Base-by-base conservation (phyloP, 2,329 filamentous ascomycete species). In the Colletotrichum sp. region DNA sequence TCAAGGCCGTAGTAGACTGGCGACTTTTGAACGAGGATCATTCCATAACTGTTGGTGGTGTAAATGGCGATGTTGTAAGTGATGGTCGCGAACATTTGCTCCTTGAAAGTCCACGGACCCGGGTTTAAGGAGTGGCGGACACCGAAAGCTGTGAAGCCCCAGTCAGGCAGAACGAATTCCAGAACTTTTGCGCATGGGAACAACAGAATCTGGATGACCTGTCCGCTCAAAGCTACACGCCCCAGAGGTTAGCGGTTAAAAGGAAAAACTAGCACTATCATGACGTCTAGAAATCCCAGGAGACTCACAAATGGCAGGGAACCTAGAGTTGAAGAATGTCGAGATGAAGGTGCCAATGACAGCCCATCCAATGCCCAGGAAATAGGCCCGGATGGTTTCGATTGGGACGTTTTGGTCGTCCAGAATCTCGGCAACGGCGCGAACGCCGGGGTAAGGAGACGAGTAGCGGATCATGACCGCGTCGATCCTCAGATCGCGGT, bases 141-240 rank as follows among this genome's bases (percentile, higher is more conserved):
- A 12, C 80, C 81, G 39, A 83, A 83, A 7, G 89, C 68, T 1
- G 83, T 86, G 71, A 90, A 74, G 6, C 86, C 85, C 82, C 85
- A 87, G 68, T 87, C 85, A 0, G 89, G 89, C 1, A 90, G 78
- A 16, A 83, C 77, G 55, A 78, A 84, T 15, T 87, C 87, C 39
- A 89, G 82, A 9, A 85, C 81, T 57, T 86, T 86, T 7, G 85
- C 89, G 25, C 87, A 84, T 0, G 89, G 89, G 22, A 83, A 89
- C 0, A 89, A 82, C 5, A 89, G 81, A 57, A 89, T 86, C 79
- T 89, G 87, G 66, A 86, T 84, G 8, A 87, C 85, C 11, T 82
- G 81, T 8, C 83, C 81, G 68, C 79, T 80, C 8, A 86, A 75
- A 52, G 77, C 82, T 83, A 22, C 64, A 8, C n/a, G n/a, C 13